A percentile compares a stretch with the other conserved stretches of the same genome.
Conservation (phyloP, 2,329 filamentous ascomycete genomes). For the Paecilomyces fulvus region DNA sequence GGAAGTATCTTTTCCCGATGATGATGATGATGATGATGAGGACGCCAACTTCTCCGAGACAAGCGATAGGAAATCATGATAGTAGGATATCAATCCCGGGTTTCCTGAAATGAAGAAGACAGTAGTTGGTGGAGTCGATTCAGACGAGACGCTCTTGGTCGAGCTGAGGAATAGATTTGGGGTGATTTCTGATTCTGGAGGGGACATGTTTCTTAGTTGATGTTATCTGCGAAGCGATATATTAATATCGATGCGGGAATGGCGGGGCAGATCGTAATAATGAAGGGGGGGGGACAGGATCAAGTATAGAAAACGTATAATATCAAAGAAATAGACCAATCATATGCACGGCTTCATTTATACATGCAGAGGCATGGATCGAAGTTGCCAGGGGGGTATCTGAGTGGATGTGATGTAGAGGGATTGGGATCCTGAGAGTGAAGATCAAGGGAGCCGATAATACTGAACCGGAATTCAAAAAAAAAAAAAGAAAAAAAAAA, state of each 20-base stretch:
- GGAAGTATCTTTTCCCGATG: background rate
- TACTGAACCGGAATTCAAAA: too few relatives aligned
- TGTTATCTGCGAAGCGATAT: too few relatives aligned
- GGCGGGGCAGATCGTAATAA: constrained; percentile 1
- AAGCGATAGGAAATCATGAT: constrained; percentile 35
- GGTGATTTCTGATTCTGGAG: constrained; percentile 15
- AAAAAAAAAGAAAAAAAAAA: too few relatives aligned
- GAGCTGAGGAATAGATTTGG: constrained; percentile 22
- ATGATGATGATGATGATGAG: background rate
- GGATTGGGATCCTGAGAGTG: too few relatives aligned
- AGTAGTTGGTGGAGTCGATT: constrained; percentile 9
- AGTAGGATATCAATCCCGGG: constrained; percentile 43
- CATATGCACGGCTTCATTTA: too few relatives aligned
- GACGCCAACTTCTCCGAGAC: constrained; percentile 17
- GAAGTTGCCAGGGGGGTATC: too few relatives aligned
- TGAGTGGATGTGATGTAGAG: too few relatives aligned
- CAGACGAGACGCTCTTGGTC: constrained; percentile 8
- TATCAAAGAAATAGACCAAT: too few relatives aligned
- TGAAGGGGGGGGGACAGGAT: background rate
- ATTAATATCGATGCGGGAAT: background rate
- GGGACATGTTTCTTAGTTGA: constrained; percentile 7
- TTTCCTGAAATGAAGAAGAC: constrained; percentile 45
- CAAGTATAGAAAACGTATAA: too few relatives aligned
- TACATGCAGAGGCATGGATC: too few relatives aligned
- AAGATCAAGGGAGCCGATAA: too few relatives aligned